phyloP scores from a whole-genome alignment of 768 basidiomycete species.

The Agaricus sinodeliciosus region DNA sequence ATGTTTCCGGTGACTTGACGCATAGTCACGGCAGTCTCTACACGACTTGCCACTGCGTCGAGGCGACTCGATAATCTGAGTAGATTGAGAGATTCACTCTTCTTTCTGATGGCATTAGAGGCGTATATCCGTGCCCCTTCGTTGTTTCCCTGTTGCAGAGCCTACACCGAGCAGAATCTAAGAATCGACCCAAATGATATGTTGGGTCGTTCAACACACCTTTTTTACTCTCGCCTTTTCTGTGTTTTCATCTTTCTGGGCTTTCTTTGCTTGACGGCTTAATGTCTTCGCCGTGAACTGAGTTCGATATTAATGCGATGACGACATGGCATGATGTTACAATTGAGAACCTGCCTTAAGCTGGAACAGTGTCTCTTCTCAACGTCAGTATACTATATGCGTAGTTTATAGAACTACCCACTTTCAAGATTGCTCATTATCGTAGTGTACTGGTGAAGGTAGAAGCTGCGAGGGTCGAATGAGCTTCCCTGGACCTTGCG shows the following conservation, averaged over 20 bases:
- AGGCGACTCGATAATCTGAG: constrained; percentile 86
- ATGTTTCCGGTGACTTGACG: constrained; percentile 93
- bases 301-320: not conserved
- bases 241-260: constrained; percentile 86
- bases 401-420: constrained; percentile 32
- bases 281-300: constrained; percentile 98
- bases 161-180: constrained; percentile 41
- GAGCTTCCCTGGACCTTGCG: not conserved
- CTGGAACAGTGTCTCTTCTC: constrained; percentile 92
- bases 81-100: constrained; percentile 88
- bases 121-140: constrained; percentile 98
- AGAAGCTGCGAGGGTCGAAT: not conserved
- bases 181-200: not conserved
- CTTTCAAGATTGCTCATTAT: constrained; percentile 85
- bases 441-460: not conserved
- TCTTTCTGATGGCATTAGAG: constrained; percentile 97
- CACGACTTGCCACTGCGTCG: constrained; percentile 93
- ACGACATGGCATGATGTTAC: constrained; percentile 5
- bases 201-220: constrained; percentile 34
- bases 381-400: constrained; percentile 22
- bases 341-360: constrained; percentile 63
- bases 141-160: constrained; percentile 91
- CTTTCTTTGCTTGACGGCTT: constrained; percentile 93
- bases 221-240: constrained; percentile 94
- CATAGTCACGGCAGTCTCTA: constrained; percentile 99